Evolutionary conservation across 768 basidiomycete species (phyloP).

Genomic region (Pisolithus marmoratus): DNA sequence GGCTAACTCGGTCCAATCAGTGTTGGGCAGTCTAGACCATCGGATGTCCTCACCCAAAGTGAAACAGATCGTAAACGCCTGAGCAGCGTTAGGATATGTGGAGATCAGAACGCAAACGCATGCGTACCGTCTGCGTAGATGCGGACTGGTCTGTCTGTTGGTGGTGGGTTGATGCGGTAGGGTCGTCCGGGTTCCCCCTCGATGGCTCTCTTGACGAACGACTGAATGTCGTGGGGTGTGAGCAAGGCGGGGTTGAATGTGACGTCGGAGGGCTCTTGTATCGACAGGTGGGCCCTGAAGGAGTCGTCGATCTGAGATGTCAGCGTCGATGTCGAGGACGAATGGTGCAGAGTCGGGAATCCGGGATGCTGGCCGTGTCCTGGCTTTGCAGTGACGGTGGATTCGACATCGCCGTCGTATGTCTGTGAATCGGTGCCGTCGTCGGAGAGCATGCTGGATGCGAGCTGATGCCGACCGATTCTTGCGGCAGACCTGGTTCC

Average conservation of each 20-base stretch:
- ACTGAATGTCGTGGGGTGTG: constrained; percentile 71
- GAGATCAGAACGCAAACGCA: too few relatives aligned
- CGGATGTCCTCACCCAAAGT: constrained; percentile 67
- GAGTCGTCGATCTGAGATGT: constrained; percentile 34
- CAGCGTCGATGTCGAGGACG: constrained; percentile 51
- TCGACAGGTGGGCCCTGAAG: constrained; percentile 11
- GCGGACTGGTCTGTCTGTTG: constrained; percentile 71
- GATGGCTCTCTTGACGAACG: constrained; percentile 71
- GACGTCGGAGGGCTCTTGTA: constrained; percentile 19
- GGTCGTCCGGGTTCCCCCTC: constrained; percentile 56
- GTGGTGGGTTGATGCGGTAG: constrained; percentile 87
- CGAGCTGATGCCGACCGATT: constrained; percentile 46
- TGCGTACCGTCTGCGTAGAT: constrained; percentile 85
- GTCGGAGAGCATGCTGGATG: constrained; percentile 53
- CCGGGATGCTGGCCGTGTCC: constrained; percentile 32
- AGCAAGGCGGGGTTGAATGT: constrained; percentile 63
- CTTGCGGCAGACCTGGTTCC: constrained; percentile 17
- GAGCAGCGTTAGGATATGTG: constrained; percentile 7
- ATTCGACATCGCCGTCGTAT: constrained; percentile 88
- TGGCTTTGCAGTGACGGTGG: constrained; percentile 56
- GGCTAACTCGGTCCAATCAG: constrained; percentile 42
- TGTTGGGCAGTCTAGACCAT: neutral
- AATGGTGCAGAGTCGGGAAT: constrained; percentile 28
- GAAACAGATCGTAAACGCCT: constrained; percentile 97
- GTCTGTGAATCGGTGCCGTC: constrained; percentile 81